These are phyloP conservation scores for Hondaea fermentalgiana DNA, from an alignment of 108 stramenopile species.

Conservation along the genomic window DNA sequence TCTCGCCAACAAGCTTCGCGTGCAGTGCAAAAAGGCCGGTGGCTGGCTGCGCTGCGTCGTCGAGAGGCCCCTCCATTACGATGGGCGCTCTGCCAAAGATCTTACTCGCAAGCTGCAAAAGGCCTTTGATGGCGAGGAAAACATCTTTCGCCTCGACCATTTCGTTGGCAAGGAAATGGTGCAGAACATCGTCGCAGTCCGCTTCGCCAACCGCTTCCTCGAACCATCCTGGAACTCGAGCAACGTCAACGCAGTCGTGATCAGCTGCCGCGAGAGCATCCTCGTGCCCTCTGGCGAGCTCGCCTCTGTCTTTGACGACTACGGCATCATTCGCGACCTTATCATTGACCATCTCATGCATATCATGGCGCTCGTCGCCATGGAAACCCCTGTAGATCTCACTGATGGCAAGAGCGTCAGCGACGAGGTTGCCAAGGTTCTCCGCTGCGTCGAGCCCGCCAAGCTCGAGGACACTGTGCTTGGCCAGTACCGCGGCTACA, in stretches of 20 bases:
- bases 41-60: slow-evolving; percentile 85
- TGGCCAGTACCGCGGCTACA: slow-evolving; percentile 87
- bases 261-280: slow-evolving; percentile 60
- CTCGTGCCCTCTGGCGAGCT: slow-evolving; percentile 56
- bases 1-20: slow-evolving; percentile 54
- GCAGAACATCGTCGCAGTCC: slow-evolving; percentile 75
- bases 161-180: slow-evolving; percentile 99
- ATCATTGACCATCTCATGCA: slow-evolving; percentile 63
- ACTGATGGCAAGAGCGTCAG: slow-evolving; percentile 65
- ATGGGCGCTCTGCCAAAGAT: slow-evolving; percentile 67
- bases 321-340: slow-evolving; percentile 56
- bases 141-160: slow-evolving; percentile 86
- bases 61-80: slow-evolving; percentile 93
- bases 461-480: slow-evolving; percentile 71
- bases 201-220: slow-evolving; percentile 86
- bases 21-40: slow-evolving; percentile 45
- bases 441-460: slow-evolving; percentile 71
- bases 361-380: slow-evolving; percentile 50
- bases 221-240: slow-evolving; percentile 72
- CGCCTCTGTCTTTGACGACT: slow-evolving; percentile 82
- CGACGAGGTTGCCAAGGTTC: slow-evolving; percentile 81
- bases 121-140: slow-evolving; percentile 69
- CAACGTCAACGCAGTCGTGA: slow-evolving; percentile 32
- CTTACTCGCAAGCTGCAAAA: slow-evolving; percentile 52
- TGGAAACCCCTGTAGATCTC: slow-evolving; percentile 41